Conservation (phyloP, 495 filamentous ascomycete species). For the Aspergillus indologenus region DNA sequence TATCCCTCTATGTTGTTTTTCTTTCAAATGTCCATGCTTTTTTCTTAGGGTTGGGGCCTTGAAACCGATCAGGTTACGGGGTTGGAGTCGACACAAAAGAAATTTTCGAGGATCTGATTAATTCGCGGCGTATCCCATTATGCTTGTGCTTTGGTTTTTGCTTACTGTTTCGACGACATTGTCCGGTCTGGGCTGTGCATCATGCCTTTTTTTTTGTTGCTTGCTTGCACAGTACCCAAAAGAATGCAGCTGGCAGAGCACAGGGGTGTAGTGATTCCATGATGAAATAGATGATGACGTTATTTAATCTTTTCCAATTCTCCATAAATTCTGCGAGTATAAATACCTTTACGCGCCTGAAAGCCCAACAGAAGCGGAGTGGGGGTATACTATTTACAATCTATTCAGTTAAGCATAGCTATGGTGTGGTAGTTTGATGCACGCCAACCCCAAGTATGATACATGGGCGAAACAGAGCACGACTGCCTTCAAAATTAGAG, state of each 20-base stretch:
- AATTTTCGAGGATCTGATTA: conserved; percentile 16
- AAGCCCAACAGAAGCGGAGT: background rate
- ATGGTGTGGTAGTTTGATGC: background rate
- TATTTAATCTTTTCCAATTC: background rate
- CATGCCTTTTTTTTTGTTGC: background rate
- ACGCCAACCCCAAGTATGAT: background rate
- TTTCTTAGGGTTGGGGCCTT: conserved; percentile 16
- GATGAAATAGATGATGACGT: conserved; percentile 26
- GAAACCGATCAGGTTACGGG: conserved; percentile 9
- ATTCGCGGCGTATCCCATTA: conserved; percentile 19
- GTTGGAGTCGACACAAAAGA: conserved; percentile 22
- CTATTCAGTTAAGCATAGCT: background rate
- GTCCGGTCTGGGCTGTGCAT: conserved; percentile 16
- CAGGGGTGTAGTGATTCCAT: conserved; percentile 16
- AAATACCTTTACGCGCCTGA: background rate
- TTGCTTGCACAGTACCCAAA: conserved; percentile 13
- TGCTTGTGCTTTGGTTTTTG: conserved; percentile 16
- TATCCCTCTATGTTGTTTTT: conserved; percentile 21
- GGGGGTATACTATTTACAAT: conserved; percentile 12
- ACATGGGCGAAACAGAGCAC: background rate
- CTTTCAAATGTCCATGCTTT: conserved; percentile 22
- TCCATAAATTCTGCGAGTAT: background rate
- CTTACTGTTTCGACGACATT: conserved; percentile 15
- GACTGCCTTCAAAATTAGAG: background rate
- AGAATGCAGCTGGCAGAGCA: conserved; percentile 12